A percentile compares a stretch with the other conserved stretches of the same genome.
Conservation (phyloP, 192 early-diverging fungal genomes). For the Radiomyces spectabilis region DNA sequence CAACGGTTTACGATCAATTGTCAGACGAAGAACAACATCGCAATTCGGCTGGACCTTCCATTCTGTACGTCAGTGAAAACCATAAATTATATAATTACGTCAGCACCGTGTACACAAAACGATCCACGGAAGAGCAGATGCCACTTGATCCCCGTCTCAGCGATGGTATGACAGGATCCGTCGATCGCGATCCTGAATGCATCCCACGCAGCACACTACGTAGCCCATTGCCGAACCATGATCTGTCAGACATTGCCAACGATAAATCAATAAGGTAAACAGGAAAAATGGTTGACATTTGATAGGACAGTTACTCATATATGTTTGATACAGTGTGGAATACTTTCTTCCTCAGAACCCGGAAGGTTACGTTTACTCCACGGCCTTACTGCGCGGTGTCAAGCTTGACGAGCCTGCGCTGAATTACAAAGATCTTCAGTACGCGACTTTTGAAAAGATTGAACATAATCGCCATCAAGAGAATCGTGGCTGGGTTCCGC, state of each 20-base stretch:
- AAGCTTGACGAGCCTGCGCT: constrained; percentile 23
- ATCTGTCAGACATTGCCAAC: constrained; percentile 50
- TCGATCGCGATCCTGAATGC: constrained; percentile 50
- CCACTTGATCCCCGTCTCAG: constrained; percentile 46
- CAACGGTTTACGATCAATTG: constrained; percentile 54
- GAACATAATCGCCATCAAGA: constrained; percentile 25
- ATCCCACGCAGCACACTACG: constrained; percentile 54
- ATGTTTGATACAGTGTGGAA: constrained; percentile 14
- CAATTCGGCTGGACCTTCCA: constrained; percentile 59
- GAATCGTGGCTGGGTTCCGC: constrained; percentile 31
- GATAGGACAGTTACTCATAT: not conserved
- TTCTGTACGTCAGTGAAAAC: constrained; percentile 50
- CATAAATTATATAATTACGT: constrained; percentile 55
- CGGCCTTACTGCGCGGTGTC: constrained; percentile 18
- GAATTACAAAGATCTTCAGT: constrained; percentile 32
- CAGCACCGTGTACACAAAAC: constrained; percentile 44
- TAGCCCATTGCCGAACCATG: constrained; percentile 44
- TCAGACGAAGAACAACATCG: constrained; percentile 65
- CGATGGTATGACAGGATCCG: constrained; percentile 48
- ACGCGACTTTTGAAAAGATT: constrained; percentile 37
- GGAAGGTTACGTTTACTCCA: constrained; percentile 5
- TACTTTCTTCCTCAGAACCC: constrained; percentile 20
- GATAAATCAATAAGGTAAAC: constrained; percentile 50
- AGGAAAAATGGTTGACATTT: not conserved
- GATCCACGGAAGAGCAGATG: constrained; percentile 27